Evolutionary conservation across 2,329 filamentous ascomycete species (phyloP), one percentile per base, ranked within the genome.

Genomic region (Apiospora phragmitis): DNA sequence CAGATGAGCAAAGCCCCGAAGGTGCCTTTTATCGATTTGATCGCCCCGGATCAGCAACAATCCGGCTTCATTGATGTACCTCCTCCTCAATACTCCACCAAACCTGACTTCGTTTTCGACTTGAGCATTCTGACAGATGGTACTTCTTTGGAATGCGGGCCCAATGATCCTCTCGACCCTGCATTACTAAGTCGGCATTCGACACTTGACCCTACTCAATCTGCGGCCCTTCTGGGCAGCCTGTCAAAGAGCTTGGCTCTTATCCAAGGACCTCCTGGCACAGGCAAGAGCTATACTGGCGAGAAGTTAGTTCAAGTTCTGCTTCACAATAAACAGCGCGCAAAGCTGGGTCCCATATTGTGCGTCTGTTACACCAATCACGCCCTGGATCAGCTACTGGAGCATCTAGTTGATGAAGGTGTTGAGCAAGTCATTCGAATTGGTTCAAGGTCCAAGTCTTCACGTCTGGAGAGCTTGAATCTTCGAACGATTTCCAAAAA

Each of bases 251-350:
- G 84, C 43, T 78, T 92, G 11, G 86, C 89, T 1, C 81, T 93
- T 5, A 91, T 93, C 14, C 91, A 93, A 80, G 92, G 92, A 0
- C 91, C 91, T 0, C 91, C 91, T 0, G 91, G 92, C 0, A 93
- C 91, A 0, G 91, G 92, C 0, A 93, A 93, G 76, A 87, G 84
- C 4, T 92, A 86, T 73, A 84, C 86, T 0, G 91, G 90, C 3
- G 83, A 89, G 1, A 83, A 86, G 59, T 77, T 93, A n/a, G 85
- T 92, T 71, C 86, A 87, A 71, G 83, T 85, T 0, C 76, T 91
- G 7, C 75, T 91, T 3, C 76, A 77, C 16, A 85, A 85, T 73
- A 83, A 83, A 67, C 42, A 51, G 0, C 72, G 74, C 9, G 81
- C 83, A 0, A 69, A 77, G 0, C 73, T 89, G 0, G 86, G 87